phyloP scores from a whole-genome alignment of 192 early-diverging fungal genomes.

The Coemansia guatemalensis region DNA sequence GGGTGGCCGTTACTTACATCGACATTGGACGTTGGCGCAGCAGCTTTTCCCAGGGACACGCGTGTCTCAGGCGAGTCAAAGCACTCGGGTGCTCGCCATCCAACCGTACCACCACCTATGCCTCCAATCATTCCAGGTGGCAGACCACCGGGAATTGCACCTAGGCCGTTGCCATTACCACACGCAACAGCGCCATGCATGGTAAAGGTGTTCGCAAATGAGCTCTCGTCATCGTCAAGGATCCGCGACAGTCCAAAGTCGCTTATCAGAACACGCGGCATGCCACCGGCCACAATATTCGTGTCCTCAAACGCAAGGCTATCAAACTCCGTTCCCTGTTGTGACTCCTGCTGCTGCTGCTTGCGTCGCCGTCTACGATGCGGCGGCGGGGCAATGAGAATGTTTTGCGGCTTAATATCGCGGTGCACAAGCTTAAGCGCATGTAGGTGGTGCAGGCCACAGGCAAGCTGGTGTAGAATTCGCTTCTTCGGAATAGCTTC shows the following conservation, averaged over 20 bases:
- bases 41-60: background rate
- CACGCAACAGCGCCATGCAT: conserved; percentile 48
- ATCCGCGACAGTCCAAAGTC: conserved; percentile 98
- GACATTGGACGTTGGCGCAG: background rate
- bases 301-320: conserved; percentile 21
- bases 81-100: conserved; percentile 96
- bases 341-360: conserved; percentile 1
- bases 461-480: conserved; percentile 82
- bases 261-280: conserved; percentile 80
- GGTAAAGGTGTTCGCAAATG: conserved; percentile 88
- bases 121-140: conserved; percentile 49
- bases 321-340: conserved; percentile 1
- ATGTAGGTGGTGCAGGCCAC: conserved; percentile 87
- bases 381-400: conserved; percentile 72
- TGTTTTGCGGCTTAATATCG: conserved; percentile 97
- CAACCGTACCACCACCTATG: conserved; percentile 80
- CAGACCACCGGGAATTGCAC: conserved; percentile 15
- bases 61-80: conserved; percentile 55
- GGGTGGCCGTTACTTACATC: conserved; percentile 10
- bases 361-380: conserved; percentile 38
- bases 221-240: conserved; percentile 89
- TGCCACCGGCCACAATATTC: conserved; percentile 31
- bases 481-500: conserved; percentile 54
- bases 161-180: conserved; percentile 6
- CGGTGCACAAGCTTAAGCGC: conserved; percentile 95